Percentiles rank a stretch among this genome's conserved stretches.
phyloP scores from a whole-genome alignment of 257 asterid genomes.

The Agastache rugosa region DNA sequence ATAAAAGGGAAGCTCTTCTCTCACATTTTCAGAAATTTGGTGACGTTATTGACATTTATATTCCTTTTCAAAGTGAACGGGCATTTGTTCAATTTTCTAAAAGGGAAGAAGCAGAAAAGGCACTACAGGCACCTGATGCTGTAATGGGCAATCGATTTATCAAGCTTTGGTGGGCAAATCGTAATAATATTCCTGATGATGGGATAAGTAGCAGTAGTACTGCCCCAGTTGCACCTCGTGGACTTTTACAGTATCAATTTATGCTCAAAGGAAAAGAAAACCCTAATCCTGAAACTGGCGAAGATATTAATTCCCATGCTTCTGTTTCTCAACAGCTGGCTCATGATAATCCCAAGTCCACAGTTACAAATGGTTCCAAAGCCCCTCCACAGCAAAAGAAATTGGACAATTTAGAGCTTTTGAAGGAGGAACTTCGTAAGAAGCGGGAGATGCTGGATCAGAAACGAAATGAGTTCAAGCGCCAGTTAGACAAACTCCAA shows the following conservation, averaged over 20 bases:
- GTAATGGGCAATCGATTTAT: constrained; percentile 98
- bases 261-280: constrained; percentile 60
- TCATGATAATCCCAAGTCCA: constrained; percentile 54
- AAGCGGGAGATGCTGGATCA: constrained; percentile 98
- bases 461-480: constrained; percentile 82
- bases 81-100: constrained; percentile 93
- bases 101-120: constrained; percentile 95
- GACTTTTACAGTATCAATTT: constrained; percentile 38
- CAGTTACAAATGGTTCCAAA: constrained; percentile 56
- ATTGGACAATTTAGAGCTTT: constrained; percentile 75
- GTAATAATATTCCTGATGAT: constrained; percentile 79
- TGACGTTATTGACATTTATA: constrained; percentile 77
- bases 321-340: constrained; percentile 47
- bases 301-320: constrained; percentile 45
- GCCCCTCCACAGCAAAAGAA: constrained; percentile 73
- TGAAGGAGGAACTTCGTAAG: constrained; percentile 94
- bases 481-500: constrained; percentile 71
- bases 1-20: constrained; percentile 87
- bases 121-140: constrained; percentile 94
- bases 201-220: constrained; percentile 49
- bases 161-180: constrained; percentile 96
- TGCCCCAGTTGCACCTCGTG: constrained; percentile 41
- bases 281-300: constrained; percentile 47
- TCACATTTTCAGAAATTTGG: constrained; percentile 94
- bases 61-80: constrained; percentile 68